Evolutionary conservation across 1,284 basidiomycete genomes (phyloP).

Genomic region (Ustilago tritici): DNA sequence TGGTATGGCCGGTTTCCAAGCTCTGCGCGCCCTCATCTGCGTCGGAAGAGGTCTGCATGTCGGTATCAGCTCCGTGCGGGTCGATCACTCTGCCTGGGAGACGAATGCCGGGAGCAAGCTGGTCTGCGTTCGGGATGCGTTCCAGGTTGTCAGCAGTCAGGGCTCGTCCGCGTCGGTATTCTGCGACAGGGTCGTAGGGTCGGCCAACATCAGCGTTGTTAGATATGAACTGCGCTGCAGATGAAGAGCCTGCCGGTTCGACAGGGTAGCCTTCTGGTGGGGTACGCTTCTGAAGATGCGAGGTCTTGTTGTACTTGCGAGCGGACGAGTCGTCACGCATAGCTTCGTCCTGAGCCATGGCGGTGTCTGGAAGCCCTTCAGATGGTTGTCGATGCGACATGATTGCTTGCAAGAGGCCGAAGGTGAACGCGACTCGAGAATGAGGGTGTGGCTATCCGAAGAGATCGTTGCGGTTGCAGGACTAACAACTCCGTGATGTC

Average conservation of each 20-base stretch:
- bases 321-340: constrained; percentile 53
- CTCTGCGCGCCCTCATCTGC: constrained; percentile 46
- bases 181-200: constrained; percentile 46
- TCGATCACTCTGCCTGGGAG: constrained; percentile 48
- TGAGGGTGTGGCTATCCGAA: constrained; percentile 10
- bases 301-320: constrained; percentile 55
- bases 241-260: constrained; percentile 16
- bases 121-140: constrained; percentile 66
- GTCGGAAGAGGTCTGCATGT: constrained; percentile 53
- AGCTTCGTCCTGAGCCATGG: constrained; percentile 43
- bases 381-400: constrained; percentile 25
- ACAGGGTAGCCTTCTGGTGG: constrained; percentile 5
- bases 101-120: constrained; percentile 67
- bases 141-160: constrained; percentile 67
- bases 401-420: background rate
- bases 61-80: constrained; percentile 28
- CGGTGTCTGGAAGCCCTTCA: constrained; percentile 22
- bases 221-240: constrained; percentile 17
- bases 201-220: constrained; percentile 17
- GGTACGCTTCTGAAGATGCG: constrained; percentile 35
- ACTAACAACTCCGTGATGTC: background rate
- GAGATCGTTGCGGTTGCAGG: background rate
- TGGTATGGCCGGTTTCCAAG: constrained; percentile 48
- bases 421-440: background rate
- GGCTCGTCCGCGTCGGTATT: constrained; percentile 46